phyloP scores from a whole-genome alignment of 2,329 filamentous ascomycete species.

The Purpureocillium takamizusanense region DNA sequence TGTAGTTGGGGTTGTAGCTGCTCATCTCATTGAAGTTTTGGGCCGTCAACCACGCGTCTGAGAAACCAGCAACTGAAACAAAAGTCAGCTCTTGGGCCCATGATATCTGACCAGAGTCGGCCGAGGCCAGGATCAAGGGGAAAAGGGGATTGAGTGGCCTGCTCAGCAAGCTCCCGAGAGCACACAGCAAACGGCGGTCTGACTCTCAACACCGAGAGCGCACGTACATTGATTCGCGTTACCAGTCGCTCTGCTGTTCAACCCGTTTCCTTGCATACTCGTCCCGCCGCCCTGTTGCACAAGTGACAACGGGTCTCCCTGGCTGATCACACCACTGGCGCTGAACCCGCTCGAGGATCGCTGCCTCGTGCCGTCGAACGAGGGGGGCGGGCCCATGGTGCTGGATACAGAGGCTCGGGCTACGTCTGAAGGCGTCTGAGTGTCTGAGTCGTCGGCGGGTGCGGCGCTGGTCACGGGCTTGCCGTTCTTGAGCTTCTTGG shows the following conservation, averaged over 20 bases:
- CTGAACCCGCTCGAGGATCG: slow-evolving; percentile 32
- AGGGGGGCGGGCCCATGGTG: slow-evolving; percentile 45
- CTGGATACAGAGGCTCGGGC: slow-evolving; percentile 45
- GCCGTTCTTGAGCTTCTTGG: slow-evolving; percentile 67
- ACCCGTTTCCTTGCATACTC: slow-evolving; percentile 53
- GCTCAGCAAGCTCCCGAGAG: too few relatives aligned
- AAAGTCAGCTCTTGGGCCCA: slow-evolving; percentile 7
- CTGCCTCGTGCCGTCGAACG: slow-evolving; percentile 23
- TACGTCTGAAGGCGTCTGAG: slow-evolving; percentile 32
- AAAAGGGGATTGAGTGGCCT: slow-evolving; percentile 5
- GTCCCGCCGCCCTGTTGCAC: slow-evolving; percentile 64
- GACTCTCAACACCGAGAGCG: slow-evolving; percentile 12
- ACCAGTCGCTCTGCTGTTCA: slow-evolving; percentile 37
- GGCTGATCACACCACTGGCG: slow-evolving; percentile 33
- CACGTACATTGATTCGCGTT: slow-evolving; percentile 69
- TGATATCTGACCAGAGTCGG: not conserved
- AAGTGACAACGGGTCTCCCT: slow-evolving; percentile 52
- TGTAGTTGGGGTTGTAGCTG: slow-evolving; percentile 85
- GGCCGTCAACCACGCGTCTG: slow-evolving; percentile 69
- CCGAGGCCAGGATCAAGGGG: slow-evolving; percentile 2
- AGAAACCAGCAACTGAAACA: slow-evolving; percentile 63
- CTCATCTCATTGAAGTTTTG: slow-evolving; percentile 93
- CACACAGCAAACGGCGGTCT: not conserved
- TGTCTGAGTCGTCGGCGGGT: slow-evolving; percentile 52
- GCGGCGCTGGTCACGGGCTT: slow-evolving; percentile 26